Evolutionary conservation across 257 asterid genomes (phyloP).

Genomic region (Fraxinus anomala): DNA sequence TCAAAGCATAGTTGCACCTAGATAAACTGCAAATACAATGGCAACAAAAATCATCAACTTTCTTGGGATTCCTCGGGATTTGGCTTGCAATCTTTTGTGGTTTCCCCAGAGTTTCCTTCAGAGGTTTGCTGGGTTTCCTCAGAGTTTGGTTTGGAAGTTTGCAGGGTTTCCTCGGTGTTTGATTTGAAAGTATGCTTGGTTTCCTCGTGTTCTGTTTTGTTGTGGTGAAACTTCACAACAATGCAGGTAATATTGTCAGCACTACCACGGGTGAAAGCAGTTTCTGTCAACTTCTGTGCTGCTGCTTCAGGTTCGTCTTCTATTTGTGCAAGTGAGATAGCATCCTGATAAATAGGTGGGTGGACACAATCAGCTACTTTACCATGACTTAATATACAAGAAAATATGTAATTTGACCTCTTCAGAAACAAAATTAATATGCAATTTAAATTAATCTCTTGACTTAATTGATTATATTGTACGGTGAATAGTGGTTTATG

Average conservation of each 20-base stretch:
- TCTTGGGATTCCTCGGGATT: constrained; percentile 33
- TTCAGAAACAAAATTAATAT: not conserved
- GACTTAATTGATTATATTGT: not conserved
- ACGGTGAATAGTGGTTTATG: not conserved
- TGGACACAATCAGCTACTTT: not conserved
- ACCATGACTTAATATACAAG: not conserved
- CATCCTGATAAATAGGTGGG: constrained; percentile 60
- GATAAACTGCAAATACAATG: constrained; percentile 30
- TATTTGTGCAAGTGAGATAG: constrained; percentile 68
- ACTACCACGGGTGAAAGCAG: constrained; percentile 92
- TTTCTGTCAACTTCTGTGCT: constrained; percentile 88
- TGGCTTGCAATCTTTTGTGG: constrained; percentile 18
- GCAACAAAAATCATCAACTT: constrained; percentile 30
- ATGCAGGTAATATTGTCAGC: constrained; percentile 98
- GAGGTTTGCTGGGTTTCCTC: constrained; percentile 33
- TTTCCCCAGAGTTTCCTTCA: constrained; percentile 27
- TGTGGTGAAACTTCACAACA: constrained; percentile 80
- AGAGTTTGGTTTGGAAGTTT: constrained; percentile 13
- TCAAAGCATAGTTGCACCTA: constrained; percentile 15
- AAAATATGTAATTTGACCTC: not conserved
- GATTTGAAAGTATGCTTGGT: constrained; percentile 30
- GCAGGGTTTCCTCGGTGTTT: constrained; percentile 27
- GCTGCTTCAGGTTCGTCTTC: constrained; percentile 89
- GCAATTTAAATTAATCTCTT: not conserved
- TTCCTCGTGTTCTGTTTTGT: constrained; percentile 37